Evolutionary conservation across 768 basidiomycete genomes (phyloP).

Genomic region (Lentinula sp.): DNA sequence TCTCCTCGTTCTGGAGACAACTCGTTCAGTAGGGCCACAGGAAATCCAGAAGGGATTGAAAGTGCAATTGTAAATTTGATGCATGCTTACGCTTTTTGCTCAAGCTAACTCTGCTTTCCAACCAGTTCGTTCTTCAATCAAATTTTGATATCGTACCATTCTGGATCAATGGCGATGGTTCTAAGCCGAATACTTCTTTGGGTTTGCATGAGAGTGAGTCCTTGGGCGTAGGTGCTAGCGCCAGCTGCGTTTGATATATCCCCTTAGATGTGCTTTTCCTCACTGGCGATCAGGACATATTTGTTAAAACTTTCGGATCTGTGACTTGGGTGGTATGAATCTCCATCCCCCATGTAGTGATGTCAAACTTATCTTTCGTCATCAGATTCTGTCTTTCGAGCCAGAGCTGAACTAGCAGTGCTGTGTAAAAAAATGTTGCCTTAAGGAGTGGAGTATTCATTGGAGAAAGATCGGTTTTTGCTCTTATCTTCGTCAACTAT

Average conservation of each 20-base stretch:
- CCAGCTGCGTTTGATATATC: background rate
- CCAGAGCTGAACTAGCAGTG: background rate
- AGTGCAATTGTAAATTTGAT: background rate
- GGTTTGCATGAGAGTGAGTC: background rate
- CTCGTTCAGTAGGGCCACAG: background rate
- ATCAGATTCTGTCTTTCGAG: background rate
- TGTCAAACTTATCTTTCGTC: background rate
- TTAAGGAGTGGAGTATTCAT: too few relatives aligned
- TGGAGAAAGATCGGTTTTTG: too few relatives aligned
- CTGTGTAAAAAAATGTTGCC: too few relatives aligned
- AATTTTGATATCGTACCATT: background rate
- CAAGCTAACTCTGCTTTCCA: background rate
- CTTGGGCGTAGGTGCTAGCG: background rate
- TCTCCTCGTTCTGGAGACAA: background rate
- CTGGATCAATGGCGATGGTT: background rate
- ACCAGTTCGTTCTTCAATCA: background rate
- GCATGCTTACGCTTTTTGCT: background rate
- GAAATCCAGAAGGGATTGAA: background rate
- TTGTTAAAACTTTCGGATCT: background rate
- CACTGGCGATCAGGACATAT: background rate
- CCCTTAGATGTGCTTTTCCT: background rate
- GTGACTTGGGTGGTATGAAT: background rate
- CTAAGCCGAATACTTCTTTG: background rate
- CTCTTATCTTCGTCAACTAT: too few relatives aligned
- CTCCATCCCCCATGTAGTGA: background rate